Percentiles rank a stretch among this genome's conserved stretches.
phyloP scores from a whole-genome alignment of 495 filamentous ascomycete genomes.

The Tuber aestivum region DNA sequence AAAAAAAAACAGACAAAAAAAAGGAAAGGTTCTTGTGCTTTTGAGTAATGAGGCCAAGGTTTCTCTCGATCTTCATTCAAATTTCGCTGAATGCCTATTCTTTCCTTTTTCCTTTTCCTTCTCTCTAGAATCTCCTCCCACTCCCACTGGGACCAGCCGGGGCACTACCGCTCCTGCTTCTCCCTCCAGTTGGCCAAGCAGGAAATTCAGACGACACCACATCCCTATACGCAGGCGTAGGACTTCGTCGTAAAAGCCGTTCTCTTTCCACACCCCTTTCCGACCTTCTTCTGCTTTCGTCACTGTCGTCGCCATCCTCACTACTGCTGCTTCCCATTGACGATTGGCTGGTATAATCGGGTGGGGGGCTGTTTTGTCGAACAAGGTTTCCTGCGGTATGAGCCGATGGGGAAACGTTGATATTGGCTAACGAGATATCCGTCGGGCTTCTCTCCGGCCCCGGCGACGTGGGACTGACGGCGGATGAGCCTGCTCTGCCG shows the following conservation, averaged over 20 bases:
- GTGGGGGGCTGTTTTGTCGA: constrained; percentile 27
- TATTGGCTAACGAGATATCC: constrained; percentile 82
- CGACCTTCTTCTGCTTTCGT: constrained; percentile 11
- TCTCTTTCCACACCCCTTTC: constrained; percentile 27
- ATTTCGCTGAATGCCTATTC: constrained; percentile 14
- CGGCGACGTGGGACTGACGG: constrained; percentile 62
- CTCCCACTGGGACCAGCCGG: constrained; percentile 37
- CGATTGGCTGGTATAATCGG: constrained; percentile 33
- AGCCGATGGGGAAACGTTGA: constrained; percentile 40
- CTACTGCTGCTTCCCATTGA: constrained; percentile 23
- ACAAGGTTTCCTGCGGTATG: constrained; percentile 4
- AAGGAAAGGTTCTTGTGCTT: background rate
- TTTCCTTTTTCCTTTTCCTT: background rate
- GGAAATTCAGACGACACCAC: constrained; percentile 33
- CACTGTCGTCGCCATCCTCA: constrained; percentile 32
- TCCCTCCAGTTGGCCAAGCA: constrained; percentile 7
- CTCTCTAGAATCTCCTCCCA: constrained; percentile 19
- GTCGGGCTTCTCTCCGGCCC: constrained; percentile 89
- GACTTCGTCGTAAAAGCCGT: constrained; percentile 24
- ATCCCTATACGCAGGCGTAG: constrained; percentile 40
- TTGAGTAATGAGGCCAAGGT: background rate
- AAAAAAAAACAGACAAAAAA: constrained; percentile 2
- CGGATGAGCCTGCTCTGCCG: constrained; percentile 13
- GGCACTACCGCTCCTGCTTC: constrained; percentile 37
- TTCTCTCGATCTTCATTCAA: constrained; percentile 1